Evolutionary conservation across 371 early-diverging fungal species (phyloP), one percentile per base, ranked within the genome.

Genomic region (Neoconidiobolus thromboides): DNA sequence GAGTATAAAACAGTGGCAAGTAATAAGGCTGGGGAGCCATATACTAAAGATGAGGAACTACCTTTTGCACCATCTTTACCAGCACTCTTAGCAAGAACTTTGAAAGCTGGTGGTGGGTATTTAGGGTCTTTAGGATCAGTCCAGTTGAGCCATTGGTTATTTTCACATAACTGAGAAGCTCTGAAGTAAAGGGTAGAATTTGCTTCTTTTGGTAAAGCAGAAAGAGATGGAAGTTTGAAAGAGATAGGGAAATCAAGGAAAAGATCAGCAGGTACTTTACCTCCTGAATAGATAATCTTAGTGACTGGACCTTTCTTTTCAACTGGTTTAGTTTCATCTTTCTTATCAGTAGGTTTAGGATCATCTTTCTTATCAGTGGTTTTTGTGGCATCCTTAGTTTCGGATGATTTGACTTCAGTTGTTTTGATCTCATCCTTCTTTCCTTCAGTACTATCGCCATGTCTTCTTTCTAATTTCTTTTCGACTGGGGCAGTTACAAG

Each of bases 181-280:
- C 67, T 61, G 55, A 70, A 71, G 55, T 68, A 64, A 14, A 68
- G 41, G 39, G 15, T 60, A 36, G 63, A 62, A 53, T 67, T 65
- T 7, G 15, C 26, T 7, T 53, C 66, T 39, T 14, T 38, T 36
- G 70, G 70, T 9, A 57, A 57, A 2, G 14, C 57, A 12, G 3
- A n/a, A 12, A 58, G n/a, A 14, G 12, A 36, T 3, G 58, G 58
- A 4, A 64, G 39, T 43, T 62, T 60, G 50, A 63, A 39, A 38
- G 52, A 36, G 49, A 73, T 1, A 14, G 59, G 60, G 49, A 73
- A 73, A 61, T 73, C 73, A 26, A 44, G 10, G 61, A 58, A 73
- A 1, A 50, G 40, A n/a, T 12, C 40, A 61, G 65, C 62, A 51
- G 64, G 63, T 10, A 72, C 1, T 5, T 43, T 47, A 26, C 60